These are phyloP conservation scores for Paspalum vaginatum DNA, from an alignment of 176 grass and related monocot species.

Conservation along the genomic window DNA sequence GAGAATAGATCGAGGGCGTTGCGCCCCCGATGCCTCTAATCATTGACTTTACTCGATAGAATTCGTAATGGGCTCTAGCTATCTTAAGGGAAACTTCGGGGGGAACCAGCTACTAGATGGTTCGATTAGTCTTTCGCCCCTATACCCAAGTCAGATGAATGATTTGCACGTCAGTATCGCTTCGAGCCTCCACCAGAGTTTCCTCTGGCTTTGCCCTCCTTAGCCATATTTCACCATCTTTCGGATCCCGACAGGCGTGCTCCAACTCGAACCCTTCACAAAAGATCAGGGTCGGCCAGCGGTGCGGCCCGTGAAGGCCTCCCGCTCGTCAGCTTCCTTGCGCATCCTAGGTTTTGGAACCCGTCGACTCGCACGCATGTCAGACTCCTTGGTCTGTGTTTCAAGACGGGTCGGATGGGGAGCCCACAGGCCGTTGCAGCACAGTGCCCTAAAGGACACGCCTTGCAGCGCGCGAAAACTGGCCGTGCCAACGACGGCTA, in stretches of 20 bases:
- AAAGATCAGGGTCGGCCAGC: slow-evolving; percentile 53
- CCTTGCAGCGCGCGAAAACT: too few relatives aligned
- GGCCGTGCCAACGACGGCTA: too few relatives aligned
- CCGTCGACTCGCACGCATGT: too few relatives aligned
- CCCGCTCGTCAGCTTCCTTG: neutral
- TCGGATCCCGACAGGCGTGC: slow-evolving; percentile 58
- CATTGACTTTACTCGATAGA: slow-evolving; percentile 61
- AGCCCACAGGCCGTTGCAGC: slow-evolving; percentile 43
- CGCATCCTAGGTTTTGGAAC: too few relatives aligned
- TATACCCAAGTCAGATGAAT: slow-evolving; percentile 72
- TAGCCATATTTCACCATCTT: slow-evolving; percentile 69
- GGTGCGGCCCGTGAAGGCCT: slow-evolving; percentile 15
- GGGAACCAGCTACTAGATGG: slow-evolving; percentile 80
- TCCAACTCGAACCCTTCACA: slow-evolving; percentile 61
- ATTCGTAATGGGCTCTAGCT: slow-evolving; percentile 53
- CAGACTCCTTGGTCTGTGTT: slow-evolving; percentile 51
- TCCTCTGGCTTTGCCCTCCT: slow-evolving; percentile 70
- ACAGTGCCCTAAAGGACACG: too few relatives aligned
- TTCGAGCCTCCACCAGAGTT: slow-evolving; percentile 72
- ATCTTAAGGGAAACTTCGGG: slow-evolving; percentile 65
- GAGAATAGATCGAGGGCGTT: slow-evolving; percentile 60
- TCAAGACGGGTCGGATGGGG: slow-evolving; percentile 71
- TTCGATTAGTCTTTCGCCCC: slow-evolving; percentile 76
- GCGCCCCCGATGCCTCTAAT: slow-evolving; percentile 43
- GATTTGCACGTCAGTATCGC: slow-evolving; percentile 71